These are phyloP conservation scores for Lodderomyces metapsilosis DNA, from an alignment of 1,139 yeast genomes.

Conservation along the genomic window DNA sequence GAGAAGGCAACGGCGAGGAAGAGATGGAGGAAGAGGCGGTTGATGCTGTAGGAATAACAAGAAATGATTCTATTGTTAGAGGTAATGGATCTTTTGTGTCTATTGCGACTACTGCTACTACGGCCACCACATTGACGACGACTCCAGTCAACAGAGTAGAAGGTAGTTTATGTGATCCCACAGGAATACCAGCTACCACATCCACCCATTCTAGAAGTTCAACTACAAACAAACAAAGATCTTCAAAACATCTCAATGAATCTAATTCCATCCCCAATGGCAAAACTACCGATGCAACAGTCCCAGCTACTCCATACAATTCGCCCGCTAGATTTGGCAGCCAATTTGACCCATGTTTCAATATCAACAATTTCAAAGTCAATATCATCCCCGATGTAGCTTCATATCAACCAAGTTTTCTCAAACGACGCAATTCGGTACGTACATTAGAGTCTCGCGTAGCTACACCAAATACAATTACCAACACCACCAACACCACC, in stretches of 20 bases:
- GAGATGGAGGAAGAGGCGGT: neutral
- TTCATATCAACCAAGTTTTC: constrained; percentile 4
- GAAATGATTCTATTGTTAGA: neutral
- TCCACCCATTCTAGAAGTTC: neutral
- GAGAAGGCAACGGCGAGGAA: neutral
- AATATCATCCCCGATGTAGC: constrained; percentile 1
- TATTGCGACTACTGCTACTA: constrained; percentile 4
- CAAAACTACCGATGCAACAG: neutral
- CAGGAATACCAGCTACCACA: neutral
- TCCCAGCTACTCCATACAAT: neutral
- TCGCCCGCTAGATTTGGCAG: neutral
- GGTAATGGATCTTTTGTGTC: neutral
- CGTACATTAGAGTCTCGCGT: constrained; percentile 1
- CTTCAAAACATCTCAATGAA: neutral
- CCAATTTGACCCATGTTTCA: constrained; percentile 2
- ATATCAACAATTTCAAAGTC: neutral
- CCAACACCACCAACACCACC: constrained; percentile 2
- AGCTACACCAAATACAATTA: constrained; percentile 1
- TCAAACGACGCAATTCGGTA: neutral
- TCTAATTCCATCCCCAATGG: no score
- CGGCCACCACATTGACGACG: constrained; percentile 1
- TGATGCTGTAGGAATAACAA: neutral
- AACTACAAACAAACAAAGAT: neutral
- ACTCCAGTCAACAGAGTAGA: constrained; percentile 2
- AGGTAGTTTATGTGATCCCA: neutral